phyloP scores from a whole-genome alignment of 1,284 basidiomycete species.

The Salmacisia buchloeana region DNA sequence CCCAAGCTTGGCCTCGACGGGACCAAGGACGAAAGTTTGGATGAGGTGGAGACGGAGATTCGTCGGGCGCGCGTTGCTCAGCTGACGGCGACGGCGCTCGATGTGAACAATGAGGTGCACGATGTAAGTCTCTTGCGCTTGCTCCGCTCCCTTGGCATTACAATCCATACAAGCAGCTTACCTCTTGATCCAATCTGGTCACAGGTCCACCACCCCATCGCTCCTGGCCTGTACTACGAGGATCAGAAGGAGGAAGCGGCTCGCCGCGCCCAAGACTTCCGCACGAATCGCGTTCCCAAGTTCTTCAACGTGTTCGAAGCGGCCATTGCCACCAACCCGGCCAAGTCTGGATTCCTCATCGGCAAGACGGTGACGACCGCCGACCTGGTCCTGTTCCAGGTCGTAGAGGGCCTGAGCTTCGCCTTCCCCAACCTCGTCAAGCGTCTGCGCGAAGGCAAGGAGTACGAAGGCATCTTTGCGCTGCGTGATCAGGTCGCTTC shows the following conservation, averaged over 20 bases:
- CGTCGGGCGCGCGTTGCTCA: slow-evolving; percentile 50
- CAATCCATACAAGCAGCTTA: not conserved
- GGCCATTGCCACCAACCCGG: slow-evolving; percentile 31
- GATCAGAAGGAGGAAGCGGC: slow-evolving; percentile 55
- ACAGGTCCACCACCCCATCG: slow-evolving; percentile 26
- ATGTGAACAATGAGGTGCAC: slow-evolving; percentile 55
- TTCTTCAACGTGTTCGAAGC: slow-evolving; percentile 50
- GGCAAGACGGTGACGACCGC: slow-evolving; percentile 54
- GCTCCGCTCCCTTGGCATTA: not conserved
- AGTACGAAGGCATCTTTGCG: slow-evolving; percentile 46
- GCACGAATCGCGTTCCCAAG: slow-evolving; percentile 55
- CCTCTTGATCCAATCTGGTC: not conserved
- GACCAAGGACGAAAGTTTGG: slow-evolving; percentile 14
- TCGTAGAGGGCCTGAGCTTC: slow-evolving; percentile 53
- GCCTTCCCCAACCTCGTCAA: slow-evolving; percentile 56
- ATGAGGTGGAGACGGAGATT: slow-evolving; percentile 20
- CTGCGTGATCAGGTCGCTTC: slow-evolving; percentile 31
- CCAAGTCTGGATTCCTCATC: slow-evolving; percentile 50
- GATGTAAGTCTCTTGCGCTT: slow-evolving; percentile 17
- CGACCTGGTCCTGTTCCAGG: slow-evolving; percentile 56
- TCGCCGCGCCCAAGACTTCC: slow-evolving; percentile 52
- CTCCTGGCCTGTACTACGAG: slow-evolving; percentile 50
- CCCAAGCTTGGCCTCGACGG: slow-evolving; percentile 50
- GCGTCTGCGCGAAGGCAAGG: slow-evolving; percentile 31
- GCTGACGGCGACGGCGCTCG: slow-evolving; percentile 54